Conservation (phyloP, 352 stramenopile species). For the Globisporangium nunn region DNA sequence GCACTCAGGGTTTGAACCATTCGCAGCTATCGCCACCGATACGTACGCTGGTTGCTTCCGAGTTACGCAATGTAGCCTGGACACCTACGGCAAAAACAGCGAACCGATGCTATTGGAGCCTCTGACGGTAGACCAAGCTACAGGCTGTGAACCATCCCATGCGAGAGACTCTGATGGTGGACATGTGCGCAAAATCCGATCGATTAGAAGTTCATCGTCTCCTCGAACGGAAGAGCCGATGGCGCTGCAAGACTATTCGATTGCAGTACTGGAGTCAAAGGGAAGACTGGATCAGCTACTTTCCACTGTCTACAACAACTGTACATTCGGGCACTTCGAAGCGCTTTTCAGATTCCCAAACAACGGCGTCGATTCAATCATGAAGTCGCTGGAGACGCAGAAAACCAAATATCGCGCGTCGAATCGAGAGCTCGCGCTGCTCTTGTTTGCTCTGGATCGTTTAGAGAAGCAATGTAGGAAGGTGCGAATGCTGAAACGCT, state of each 20-base stretch:
- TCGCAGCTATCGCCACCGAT: conserved; percentile 29
- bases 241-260: conserved; percentile 3
- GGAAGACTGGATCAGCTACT: conserved; percentile 18
- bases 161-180: background rate
- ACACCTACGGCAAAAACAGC: conserved; percentile 36
- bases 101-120: conserved; percentile 49
- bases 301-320: conserved; percentile 12
- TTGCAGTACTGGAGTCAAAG: conserved; percentile 9
- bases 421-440: conserved; percentile 43
- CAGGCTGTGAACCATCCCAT: background rate
- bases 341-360: conserved; percentile 9
- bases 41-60: conserved; percentile 54
- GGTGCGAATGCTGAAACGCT: conserved; percentile 16
- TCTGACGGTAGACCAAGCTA: background rate
- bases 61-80: conserved; percentile 49
- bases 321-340: conserved; percentile 3
- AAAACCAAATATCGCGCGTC: conserved; percentile 21
- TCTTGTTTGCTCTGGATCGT: conserved; percentile 31
- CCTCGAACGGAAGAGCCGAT: background rate
- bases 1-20: conserved; percentile 36
- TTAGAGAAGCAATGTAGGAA: conserved; percentile 11
- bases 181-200: conserved; percentile 6
- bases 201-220: conserved; percentile 1
- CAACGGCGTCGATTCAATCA: conserved; percentile 4
- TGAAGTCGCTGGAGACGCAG: conserved; percentile 17